phyloP scores from a whole-genome alignment of 2,329 filamentous ascomycete genomes.

The Coniochaeta sp. region DNA sequence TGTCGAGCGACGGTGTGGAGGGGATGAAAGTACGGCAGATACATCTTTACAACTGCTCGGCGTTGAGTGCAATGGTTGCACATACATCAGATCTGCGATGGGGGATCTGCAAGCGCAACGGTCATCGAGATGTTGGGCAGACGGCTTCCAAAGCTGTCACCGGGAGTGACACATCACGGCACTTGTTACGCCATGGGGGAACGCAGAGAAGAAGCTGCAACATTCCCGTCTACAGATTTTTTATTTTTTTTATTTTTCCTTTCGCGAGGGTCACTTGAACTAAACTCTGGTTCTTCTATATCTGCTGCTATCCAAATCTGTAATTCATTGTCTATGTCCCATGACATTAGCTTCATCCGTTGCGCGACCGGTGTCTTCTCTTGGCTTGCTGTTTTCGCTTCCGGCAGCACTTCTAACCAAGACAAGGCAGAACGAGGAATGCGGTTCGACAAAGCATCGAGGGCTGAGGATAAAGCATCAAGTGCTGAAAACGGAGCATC shows the following conservation, averaged over 20 bases:
- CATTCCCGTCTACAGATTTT: constrained; percentile 12
- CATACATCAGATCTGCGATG: background rate
- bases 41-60: background rate
- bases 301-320: constrained; percentile 15
- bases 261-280: constrained; percentile 14
- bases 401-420: background rate
- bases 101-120: background rate
- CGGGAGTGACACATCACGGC: constrained; percentile 9
- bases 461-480: background rate
- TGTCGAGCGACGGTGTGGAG: background rate
- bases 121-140: background rate
- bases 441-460: background rate
- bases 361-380: background rate
- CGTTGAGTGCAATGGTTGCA: background rate
- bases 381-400: background rate
- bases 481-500: too few relatives aligned
- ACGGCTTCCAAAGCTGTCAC: constrained; percentile 8
- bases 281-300: constrained; percentile 15
- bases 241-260: constrained; percentile 14
- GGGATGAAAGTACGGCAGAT: background rate
- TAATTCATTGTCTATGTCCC: constrained; percentile 11
- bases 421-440: background rate
- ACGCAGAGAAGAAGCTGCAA: constrained; percentile 3
- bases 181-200: constrained; percentile 6
- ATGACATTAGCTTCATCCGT: background rate